Conservation (phyloP, 2,329 filamentous ascomycete species). For the Fusarium chuoi region DNA sequence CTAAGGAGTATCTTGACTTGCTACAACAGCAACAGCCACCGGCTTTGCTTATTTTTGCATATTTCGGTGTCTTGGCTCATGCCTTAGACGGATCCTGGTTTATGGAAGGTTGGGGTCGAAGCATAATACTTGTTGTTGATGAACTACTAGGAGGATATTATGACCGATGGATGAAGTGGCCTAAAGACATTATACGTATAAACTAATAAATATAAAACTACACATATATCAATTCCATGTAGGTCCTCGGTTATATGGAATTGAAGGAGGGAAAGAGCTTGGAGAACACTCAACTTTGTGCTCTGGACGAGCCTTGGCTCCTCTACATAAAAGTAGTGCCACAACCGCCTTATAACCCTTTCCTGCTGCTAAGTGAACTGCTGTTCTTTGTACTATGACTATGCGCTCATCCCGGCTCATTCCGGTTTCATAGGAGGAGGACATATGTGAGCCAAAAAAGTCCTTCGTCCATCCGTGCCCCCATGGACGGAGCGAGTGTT, state of each 20-base stretch:
- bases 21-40: not conserved
- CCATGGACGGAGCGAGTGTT: not conserved
- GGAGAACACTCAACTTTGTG: fast-evolving
- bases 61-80: not conserved
- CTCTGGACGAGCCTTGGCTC: not conserved
- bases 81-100: not conserved
- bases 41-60: not conserved
- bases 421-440: too few relatives aligned
- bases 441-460: too few relatives aligned
- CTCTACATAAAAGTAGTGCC: not conserved
- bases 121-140: not conserved
- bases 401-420: too few relatives aligned
- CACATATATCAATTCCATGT: not conserved
- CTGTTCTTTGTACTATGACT: not conserved
- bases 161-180: not conserved
- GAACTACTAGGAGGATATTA: not conserved
- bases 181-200: not conserved
- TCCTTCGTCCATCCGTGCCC: fast-evolving
- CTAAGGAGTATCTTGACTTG: not conserved
- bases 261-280: too few relatives aligned
- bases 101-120: not conserved
- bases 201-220: not conserved
- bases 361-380: not conserved
- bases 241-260: too few relatives aligned
- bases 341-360: fast-evolving